These are phyloP conservation scores for Aspergillus carlsbadensis DNA, from an alignment of 495 filamentous ascomycete species.

Conservation along the genomic window DNA sequence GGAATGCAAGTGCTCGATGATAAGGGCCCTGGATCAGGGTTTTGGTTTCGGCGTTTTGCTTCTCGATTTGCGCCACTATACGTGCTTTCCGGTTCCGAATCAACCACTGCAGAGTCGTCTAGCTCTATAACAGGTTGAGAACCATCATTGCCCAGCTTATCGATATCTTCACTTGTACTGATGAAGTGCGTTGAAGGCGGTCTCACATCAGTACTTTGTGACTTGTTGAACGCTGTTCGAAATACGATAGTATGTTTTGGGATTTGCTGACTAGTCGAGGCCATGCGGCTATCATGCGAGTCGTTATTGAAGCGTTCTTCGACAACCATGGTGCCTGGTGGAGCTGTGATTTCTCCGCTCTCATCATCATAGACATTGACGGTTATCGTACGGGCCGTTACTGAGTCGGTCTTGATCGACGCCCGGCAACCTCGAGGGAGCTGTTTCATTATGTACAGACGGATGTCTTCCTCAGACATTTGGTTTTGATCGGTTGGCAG, in stretches of 20 bases:
- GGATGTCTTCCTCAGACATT: constrained; percentile 45
- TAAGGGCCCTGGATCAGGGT: background rate
- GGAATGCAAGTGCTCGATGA: background rate
- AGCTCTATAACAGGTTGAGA: background rate
- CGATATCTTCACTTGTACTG: background rate
- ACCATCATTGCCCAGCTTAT: background rate
- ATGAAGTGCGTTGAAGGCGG: constrained; percentile 18
- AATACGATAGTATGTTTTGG: constrained; percentile 48
- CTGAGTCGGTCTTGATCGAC: constrained; percentile 62
- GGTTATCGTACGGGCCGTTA: constrained; percentile 68
- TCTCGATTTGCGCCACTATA: background rate
- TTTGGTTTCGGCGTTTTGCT: background rate
- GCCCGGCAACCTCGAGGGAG: constrained; percentile 48
- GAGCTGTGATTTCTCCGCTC: constrained; percentile 57
- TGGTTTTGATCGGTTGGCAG: constrained; percentile 34
- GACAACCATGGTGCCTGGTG: constrained; percentile 65
- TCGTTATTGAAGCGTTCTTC: constrained; percentile 53
- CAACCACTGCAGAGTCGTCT: background rate
- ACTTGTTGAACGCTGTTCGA: constrained; percentile 44
- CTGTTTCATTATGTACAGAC: constrained; percentile 45
- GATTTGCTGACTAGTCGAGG: constrained; percentile 17
- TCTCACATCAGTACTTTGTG: constrained; percentile 40
- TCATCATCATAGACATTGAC: constrained; percentile 67
- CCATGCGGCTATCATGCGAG: constrained; percentile 23
- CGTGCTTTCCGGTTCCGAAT: background rate